Conservation (phyloP, 2,329 filamentous ascomycete species). For the Cladosporium velox region DNA sequence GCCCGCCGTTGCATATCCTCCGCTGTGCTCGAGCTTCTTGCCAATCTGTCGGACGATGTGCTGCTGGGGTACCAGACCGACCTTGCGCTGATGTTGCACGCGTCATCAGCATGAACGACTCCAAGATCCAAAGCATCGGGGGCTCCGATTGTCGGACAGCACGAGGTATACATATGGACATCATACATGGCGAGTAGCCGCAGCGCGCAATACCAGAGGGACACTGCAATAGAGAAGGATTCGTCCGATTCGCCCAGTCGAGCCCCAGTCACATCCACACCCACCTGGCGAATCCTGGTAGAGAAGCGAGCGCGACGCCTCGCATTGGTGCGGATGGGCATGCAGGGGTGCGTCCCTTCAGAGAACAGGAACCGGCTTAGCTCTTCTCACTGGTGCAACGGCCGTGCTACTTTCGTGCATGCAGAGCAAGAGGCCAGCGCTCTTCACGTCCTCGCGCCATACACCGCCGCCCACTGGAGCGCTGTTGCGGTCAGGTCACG, state of each 20-base stretch:
- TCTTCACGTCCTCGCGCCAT: slow-evolving; percentile 11
- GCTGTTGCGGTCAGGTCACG: neutral
- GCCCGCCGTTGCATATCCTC: slow-evolving; percentile 2
- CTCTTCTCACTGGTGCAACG: slow-evolving; percentile 18
- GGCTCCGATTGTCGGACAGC: neutral
- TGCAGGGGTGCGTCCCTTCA: slow-evolving; percentile 18
- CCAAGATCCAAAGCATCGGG: neutral
- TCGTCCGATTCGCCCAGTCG: slow-evolving; percentile 13
- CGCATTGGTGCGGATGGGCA: slow-evolving; percentile 12
- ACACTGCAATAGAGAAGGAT: slow-evolving; percentile 5
- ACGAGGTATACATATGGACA: neutral
- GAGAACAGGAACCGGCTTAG: slow-evolving; percentile 19
- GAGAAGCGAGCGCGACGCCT: slow-evolving; percentile 14
- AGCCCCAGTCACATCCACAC: slow-evolving; percentile 14
- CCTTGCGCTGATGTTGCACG: neutral
- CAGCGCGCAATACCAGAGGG: neutral
- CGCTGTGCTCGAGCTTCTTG: slow-evolving; percentile 2
- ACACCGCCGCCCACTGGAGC: slow-evolving; percentile 10
- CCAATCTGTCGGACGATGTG: slow-evolving; percentile 19
- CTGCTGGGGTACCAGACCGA: neutral
- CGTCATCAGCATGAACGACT: neutral
- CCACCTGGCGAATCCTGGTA: slow-evolving; percentile 11
- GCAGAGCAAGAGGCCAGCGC: slow-evolving; percentile 14
- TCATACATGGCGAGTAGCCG: neutral
- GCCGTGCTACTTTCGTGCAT: slow-evolving; percentile 15